Evolutionary conservation across 2,329 filamentous ascomycete genomes (phyloP), one percentile per base, ranked within the genome.

Genomic region (Fusarium phyllophilum): DNA sequence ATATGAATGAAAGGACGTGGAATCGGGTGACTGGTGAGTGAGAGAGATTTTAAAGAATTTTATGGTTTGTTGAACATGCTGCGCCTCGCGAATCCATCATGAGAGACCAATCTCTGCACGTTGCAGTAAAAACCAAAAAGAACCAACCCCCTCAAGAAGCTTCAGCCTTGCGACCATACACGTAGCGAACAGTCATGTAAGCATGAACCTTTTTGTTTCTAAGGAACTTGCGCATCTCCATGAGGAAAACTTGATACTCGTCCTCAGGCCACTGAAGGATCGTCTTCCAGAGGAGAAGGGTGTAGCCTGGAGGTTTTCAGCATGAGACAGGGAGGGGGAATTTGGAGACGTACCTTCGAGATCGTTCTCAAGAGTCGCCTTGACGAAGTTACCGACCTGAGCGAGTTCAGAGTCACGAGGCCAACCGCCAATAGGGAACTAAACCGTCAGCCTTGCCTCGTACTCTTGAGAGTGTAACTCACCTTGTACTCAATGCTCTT

Each of bases 371-470:
- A 77, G 66, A 5, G 75, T 77, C 4, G 75, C 46, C 6, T 59
- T 66, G 31, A 77, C 73, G 24, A 65, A 76, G 31, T 66, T 75
- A 18, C 75, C 75, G 5, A 77, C 75, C n/a, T 57, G 51, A 13
- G 46, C 48, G 22, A 77, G 61, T 11, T 66, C 59, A 20, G 62
- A 41, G 12, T 77, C 68, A 12, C 49, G 65, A 12, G 75, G 38
- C 75, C 75, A 77, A 20, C 71, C 73, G 6, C 75, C 75, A 2
- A 77, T 66, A 8, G 75, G 75, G 49, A 76, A 72, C 75, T 77
- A 15, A 5, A 33, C 17, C 10, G 6, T 64, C 18, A 73, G 52
- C 5, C 11, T 22, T 52, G n/a, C 10, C 10, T 20, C 18, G 2
- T 9, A 12, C 10, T 38, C 17, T 11, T 20, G 9, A 10, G 17